Base-by-base conservation (phyloP, 2,329 filamentous ascomycete species). In the Penicillium aurantiogriseum region DNA sequence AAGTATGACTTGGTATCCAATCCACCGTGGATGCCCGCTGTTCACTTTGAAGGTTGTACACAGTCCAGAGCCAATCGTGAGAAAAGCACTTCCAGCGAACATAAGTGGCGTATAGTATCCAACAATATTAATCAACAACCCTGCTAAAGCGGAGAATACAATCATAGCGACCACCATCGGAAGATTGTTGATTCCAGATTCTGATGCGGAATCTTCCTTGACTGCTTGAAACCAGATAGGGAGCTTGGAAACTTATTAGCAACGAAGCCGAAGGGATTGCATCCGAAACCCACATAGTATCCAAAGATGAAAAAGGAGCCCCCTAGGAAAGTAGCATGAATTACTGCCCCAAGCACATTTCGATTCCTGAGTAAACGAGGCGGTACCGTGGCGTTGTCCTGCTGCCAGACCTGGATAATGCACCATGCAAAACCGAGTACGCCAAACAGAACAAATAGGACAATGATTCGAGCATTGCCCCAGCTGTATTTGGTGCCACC, bases 381-480 rank as follows among this genome's bases (percentile, higher is more conserved):
- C 6, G 79, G 79, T 2, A 83, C 73, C 1, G 79, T 71, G 1
- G 79, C 79, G 4, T 70, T 68, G 6, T 80, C 77, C 40, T 74
- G 67, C 51, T 72, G 72, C 67, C 71, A 75, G 45, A 65, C 44
- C 56, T 80, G 75, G 59, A 79, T 69, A 1, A 51, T 54, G 19
- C 73, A 58, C 59, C 79, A 78, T 1, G 73, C 72, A 4, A 74
- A 72, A 0, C 77, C 74, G n/a, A 83, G 72, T 4, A 83, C 73
- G 7, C 76, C 76, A 54, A 81, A 81, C 0, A 84, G 68, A 6
- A 80, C 72, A 31, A 84, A 77, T 5, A 83, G 71, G 0, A 75
- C 74, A 49, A 83, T 77, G 39, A 83, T 75, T 9, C 73, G 74
- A 36, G 70, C 68, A 60, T 74, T 76, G 21, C 61, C 67, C 81